Evolutionary conservation across 2,329 filamentous ascomycete genomes (phyloP).

Genomic region (Colletotrichum sp.): DNA sequence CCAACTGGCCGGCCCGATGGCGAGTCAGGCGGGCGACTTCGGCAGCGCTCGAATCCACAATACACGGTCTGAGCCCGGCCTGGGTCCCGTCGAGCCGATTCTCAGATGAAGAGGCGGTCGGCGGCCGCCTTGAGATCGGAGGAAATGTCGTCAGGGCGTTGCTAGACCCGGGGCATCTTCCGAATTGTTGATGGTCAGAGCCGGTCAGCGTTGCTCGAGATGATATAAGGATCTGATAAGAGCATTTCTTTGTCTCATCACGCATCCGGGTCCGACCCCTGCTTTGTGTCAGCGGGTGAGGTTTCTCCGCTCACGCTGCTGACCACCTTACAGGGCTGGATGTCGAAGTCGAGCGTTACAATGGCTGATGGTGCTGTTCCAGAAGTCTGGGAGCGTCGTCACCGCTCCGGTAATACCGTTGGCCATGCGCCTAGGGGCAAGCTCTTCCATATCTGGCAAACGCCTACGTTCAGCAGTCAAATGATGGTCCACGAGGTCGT

Average conservation of each 20-base stretch:
- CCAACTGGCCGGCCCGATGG: neutral
- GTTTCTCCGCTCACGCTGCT: neutral
- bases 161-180: neutral
- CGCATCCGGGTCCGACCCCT: neutral
- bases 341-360: neutral
- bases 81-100: neutral
- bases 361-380: neutral
- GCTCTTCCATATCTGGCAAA: neutral
- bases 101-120: neutral
- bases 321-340: neutral
- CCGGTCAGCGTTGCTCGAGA: neutral
- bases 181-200: neutral
- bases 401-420: neutral
- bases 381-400: neutral
- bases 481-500: neutral
- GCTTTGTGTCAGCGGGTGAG: neutral
- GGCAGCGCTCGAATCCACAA: neutral
- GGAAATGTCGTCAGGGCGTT: neutral
- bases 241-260: neutral
- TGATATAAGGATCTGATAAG: neutral
- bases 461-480: neutral
- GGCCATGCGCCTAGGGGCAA: neutral
- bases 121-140: neutral
- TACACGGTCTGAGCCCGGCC: neutral
- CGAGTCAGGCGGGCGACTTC: slow-evolving; percentile 12